Conservation (phyloP, 2,329 filamentous ascomycete genomes). For the Neocucurbitaria cava region DNA sequence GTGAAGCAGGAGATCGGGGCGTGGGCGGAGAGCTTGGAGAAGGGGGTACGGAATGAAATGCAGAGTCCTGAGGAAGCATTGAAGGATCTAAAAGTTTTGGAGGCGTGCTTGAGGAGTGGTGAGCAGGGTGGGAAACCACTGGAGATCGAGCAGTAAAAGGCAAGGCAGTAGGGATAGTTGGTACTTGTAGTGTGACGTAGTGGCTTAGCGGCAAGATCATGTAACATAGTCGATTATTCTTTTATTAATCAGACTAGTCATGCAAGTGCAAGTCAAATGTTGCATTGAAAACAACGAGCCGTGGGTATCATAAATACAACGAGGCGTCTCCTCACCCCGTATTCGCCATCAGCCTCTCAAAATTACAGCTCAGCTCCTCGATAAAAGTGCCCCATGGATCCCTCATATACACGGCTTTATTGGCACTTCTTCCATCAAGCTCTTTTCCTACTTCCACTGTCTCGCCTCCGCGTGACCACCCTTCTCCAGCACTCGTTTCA, state of each 20-base stretch:
- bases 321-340: background rate
- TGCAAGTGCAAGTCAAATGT: no score
- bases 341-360: slow-evolving; percentile 19
- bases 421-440: background rate
- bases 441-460: slow-evolving; percentile 24
- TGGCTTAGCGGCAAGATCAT: background rate
- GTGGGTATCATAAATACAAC: background rate
- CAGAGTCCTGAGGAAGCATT: slow-evolving; percentile 66
- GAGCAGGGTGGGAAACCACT: slow-evolving; percentile 47
- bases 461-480: slow-evolving; percentile 40
- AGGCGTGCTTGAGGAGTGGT: slow-evolving; percentile 51
- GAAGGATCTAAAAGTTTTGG: slow-evolving; percentile 65
- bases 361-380: slow-evolving; percentile 33
- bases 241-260: no score
- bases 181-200: no score
- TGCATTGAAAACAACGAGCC: background rate
- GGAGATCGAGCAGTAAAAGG: slow-evolving; percentile 16
- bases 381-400: slow-evolving; percentile 42
- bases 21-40: slow-evolving; percentile 63
- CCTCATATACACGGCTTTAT: slow-evolving; percentile 29
- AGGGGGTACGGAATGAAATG: slow-evolving; percentile 57
- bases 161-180: background rate
- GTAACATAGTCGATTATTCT: background rate
- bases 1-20: slow-evolving; percentile 67
- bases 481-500: slow-evolving; percentile 28